A percentile compares a stretch with the other conserved stretches of the same genome.
Evolutionary conservation across 805 yeast genomes (phyloP).

Genomic region (Candida nonsorbophila): DNA sequence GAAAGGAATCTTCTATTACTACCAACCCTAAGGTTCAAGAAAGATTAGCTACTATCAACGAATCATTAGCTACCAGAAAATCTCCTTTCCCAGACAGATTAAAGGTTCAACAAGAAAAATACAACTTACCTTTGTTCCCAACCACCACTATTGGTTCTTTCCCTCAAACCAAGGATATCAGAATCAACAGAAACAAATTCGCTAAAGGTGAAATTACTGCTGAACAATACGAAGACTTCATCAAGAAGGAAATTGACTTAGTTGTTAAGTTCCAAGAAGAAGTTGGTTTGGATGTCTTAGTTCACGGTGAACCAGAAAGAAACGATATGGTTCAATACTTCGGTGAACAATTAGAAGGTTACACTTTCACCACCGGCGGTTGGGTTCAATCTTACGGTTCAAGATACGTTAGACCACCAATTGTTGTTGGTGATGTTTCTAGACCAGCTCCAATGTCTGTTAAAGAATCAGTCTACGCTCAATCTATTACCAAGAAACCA

Average conservation of each 20-base stretch:
- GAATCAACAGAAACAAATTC: slow-evolving; percentile 97
- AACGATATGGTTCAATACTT: slow-evolving; percentile 99
- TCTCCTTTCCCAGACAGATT: slow-evolving; percentile 84
- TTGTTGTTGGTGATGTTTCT: slow-evolving; percentile 97
- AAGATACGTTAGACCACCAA: slow-evolving; percentile 99
- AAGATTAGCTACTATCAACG: slow-evolving; percentile 76
- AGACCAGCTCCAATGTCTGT: slow-evolving; percentile 99
- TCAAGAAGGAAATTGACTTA: slow-evolving; percentile 91
- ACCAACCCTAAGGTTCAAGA: slow-evolving; percentile 86
- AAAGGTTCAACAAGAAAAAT: slow-evolving; percentile 76
- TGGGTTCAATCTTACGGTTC: slow-evolving; percentile 99
- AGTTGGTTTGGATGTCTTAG: slow-evolving; percentile 95
- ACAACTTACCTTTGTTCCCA: slow-evolving; percentile 98
- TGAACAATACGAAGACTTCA: slow-evolving; percentile 94
- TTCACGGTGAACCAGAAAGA: slow-evolving; percentile 99
- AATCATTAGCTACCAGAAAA: slow-evolving; percentile 75
- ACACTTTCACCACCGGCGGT: slow-evolving; percentile 97
- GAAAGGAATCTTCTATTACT: slow-evolving; percentile 83
- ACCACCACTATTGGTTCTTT: slow-evolving; percentile 99
- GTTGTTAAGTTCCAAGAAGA: slow-evolving; percentile 99
- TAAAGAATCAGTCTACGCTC: slow-evolving; percentile 98
- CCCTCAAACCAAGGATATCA: slow-evolving; percentile 99
- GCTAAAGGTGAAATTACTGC: slow-evolving; percentile 94
- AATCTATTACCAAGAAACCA: slow-evolving; percentile 90
- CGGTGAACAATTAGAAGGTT: slow-evolving; percentile 98